Base-by-base conservation (phyloP, 352 stramenopile species). In the Saprolegnia diclina region DNA sequence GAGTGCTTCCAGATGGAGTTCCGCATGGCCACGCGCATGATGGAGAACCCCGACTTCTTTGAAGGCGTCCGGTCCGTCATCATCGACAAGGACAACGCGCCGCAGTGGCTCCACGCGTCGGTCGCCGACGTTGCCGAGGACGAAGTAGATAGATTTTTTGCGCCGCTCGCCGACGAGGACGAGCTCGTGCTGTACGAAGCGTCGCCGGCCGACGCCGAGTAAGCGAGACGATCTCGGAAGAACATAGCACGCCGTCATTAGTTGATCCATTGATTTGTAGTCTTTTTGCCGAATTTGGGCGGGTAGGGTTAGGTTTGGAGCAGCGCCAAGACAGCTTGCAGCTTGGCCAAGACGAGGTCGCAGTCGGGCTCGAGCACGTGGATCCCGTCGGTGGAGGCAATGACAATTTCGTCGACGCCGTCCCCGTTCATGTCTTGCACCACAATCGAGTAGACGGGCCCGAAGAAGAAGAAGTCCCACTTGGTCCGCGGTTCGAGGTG, bases 1-100 rank as follows among this genome's bases (percentile, higher is more conserved):
- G 91, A 98, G 74, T 96, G 85, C 73, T 92, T 98, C 65, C 78
- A 97, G 74, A 98, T 98, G 91, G 96, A 98, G 77, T 98, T 90
- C 78, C 83, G 85, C 38, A 79, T 92, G 62, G 82, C 84, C 65
- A 78, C 79, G 54, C 83, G 88, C 68, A 94, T 97, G 79, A 83
- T 92, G 72, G 82, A 91, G 59, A 92, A 88, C 67, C 72, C 78
- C 16, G 97, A 99, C 76, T 99, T 99, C 75, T 98, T 97, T 68
- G 96, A 99, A 74, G 97, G 97, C 14, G 94, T 99, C 24, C 87
- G 96, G 64, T 92, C 96, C 38, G 84, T 97, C 53, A 83, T 99
- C 54, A 84, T 99, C 10, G 96, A 99, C 79, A 98, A 98, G 74
- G 94, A 98, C 79, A 83, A 86, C 35, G 80, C 86, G 56, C 96